phyloP scores from a whole-genome alignment of 2,329 filamentous ascomycete species.

The Aspergillus pseudoterreus region DNA sequence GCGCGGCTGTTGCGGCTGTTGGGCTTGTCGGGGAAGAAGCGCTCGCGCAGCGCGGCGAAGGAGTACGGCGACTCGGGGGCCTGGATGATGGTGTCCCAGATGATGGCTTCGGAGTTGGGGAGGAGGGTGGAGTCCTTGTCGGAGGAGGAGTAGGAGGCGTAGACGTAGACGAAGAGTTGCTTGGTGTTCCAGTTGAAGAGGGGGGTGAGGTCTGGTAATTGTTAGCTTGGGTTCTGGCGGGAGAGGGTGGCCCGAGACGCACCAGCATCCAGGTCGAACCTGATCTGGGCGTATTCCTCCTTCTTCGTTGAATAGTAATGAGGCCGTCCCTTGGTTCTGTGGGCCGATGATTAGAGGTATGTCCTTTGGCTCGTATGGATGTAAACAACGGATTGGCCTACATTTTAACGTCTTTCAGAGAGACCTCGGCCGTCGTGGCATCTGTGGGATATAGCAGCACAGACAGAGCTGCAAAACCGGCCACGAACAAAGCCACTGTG shows the following conservation, averaged over 20 bases:
- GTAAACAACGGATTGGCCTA: constrained; percentile 42
- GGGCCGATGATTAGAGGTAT: constrained; percentile 4
- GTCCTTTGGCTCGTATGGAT: background rate
- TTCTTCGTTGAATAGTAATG: constrained; percentile 91
- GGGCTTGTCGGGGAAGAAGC: constrained; percentile 27
- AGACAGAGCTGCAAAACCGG: constrained; percentile 73
- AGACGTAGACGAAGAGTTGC: constrained; percentile 94
- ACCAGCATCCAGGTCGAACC: constrained; percentile 84
- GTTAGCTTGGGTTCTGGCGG: background rate
- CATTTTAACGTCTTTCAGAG: constrained; percentile 72
- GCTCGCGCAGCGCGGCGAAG: constrained; percentile 34
- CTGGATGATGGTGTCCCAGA: constrained; percentile 95
- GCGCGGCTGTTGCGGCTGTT: constrained; percentile 1
- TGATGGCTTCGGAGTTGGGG: constrained; percentile 62
- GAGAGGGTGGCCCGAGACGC: constrained; percentile 12
- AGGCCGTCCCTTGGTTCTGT: constrained; percentile 81
- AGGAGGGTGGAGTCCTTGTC: constrained; percentile 19
- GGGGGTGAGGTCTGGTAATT: constrained; percentile 67
- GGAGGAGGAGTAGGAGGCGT: constrained; percentile 62
- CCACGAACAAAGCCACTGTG: constrained; percentile 80
- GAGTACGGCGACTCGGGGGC: constrained; percentile 49
- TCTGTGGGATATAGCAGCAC: constrained; percentile 59
- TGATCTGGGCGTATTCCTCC: constrained; percentile 93
- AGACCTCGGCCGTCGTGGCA: constrained; percentile 51
- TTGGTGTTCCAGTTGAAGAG: constrained; percentile 99